These are phyloP conservation scores for Leishmania amazonensis DNA, from an alignment of 208 protist species.

Conservation along the genomic window DNA sequence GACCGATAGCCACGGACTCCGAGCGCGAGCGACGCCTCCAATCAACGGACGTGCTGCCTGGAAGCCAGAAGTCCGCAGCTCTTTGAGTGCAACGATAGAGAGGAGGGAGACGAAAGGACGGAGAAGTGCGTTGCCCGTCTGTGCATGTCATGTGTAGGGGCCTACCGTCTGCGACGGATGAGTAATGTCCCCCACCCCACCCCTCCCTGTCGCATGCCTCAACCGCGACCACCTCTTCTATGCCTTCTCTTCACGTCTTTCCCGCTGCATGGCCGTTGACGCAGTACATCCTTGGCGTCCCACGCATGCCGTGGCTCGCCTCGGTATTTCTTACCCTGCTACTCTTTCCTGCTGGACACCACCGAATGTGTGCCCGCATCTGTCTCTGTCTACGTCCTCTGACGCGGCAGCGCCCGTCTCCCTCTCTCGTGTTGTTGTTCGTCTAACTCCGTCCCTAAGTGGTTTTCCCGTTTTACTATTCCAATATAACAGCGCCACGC, in stretches of 20 bases:
- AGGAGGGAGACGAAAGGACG: not conserved
- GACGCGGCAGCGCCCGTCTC: too few species aligned
- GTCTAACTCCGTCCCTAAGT: not conserved
- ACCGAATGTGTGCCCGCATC: too few species aligned
- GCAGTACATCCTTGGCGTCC: not conserved
- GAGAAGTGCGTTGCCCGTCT: not conserved
- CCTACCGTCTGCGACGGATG: not conserved
- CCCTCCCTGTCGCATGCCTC: not conserved
- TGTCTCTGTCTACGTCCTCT: too few species aligned
- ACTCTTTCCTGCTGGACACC: too few species aligned
- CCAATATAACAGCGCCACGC: not conserved
- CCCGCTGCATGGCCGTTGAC: too few species aligned
- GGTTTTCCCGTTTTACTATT: not conserved
- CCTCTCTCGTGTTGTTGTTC: not conserved
- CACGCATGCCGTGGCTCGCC: too few species aligned
- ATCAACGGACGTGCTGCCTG: conserved; percentile 9
- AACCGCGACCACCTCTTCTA: not conserved
- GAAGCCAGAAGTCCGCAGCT: conserved; percentile 2
- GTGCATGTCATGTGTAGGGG: not conserved
- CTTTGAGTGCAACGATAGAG: not conserved
- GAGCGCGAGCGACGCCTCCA: conserved; percentile 19
- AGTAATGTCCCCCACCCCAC: not conserved
- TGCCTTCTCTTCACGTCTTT: not conserved
- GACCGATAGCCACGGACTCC: not conserved
- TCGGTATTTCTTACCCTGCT: not conserved